Base-by-base conservation (phyloP, 2,329 filamentous ascomycete species). In the Aulographum hederae region DNA sequence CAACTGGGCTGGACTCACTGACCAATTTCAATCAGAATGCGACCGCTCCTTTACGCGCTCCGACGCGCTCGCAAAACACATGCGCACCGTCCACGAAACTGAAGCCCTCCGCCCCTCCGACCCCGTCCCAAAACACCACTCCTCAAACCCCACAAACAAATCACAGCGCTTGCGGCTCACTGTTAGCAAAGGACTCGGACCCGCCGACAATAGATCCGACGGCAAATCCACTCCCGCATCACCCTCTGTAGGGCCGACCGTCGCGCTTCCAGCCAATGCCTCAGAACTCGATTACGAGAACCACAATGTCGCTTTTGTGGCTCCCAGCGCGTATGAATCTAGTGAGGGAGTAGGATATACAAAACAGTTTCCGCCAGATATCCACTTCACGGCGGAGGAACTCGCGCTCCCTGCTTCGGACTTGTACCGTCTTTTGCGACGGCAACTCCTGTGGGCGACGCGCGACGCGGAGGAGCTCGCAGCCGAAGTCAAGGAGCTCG, bases 61-160 rank as follows among this genome's bases (percentile, higher is more conserved):
- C 16, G 89, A 98, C 46, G 89, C 89, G 10, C 66, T 98, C 0
- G 84, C 86, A 2, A 98, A 98, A 54, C 89, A 98, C 52, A 95
- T 95, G 82, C 78, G 89, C 43, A 95, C 89, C 12, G 85, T 98
- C 23, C 89, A 98, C 60, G 89, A 98, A 52, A 94, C 86, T 3
- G 89, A 98, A 57, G 79, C 82, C 12, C 65, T 93, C 15, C 74
- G 81, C n/a, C 78, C 80, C 4, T 61, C 60, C 11, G 65, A 85
- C 47, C 72, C 77, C 2, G 69, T 81, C 10, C 73, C 76, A 15
- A 78, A 81, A 50, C 72, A 73, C 35, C 48, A 60, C 47, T 51
- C 56, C 31, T 51, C 52, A 19, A 54, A 61, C 41, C 51, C 58
- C 5, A 52, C 54, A 28, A 57, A 59, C 39, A 58, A 57, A 32